Evolutionary conservation across 2,329 filamentous ascomycete genomes (phyloP), one percentile per base, ranked within the genome.

Genomic region (Coniochaeta pulveracea): DNA sequence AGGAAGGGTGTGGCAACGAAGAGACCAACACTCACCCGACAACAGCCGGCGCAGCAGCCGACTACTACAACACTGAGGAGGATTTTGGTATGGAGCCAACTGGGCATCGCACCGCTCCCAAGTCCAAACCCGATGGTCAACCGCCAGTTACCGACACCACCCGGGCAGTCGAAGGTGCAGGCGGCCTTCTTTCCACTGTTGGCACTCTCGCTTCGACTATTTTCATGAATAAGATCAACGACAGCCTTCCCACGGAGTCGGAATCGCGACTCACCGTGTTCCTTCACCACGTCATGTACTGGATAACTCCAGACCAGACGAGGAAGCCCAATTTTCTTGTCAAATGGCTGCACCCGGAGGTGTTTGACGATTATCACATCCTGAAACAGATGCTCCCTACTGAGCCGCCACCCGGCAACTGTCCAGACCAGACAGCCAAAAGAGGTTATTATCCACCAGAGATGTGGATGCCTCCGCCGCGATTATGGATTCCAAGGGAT

Each of bases 401-500:
- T 22, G 56, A 57, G 5, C 37, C 42, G 10, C 34, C 35, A 4
- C 30, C 37, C 8, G 17, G 34, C 2, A 36, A 40, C 19, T 40
- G 47, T 6, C 47, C 48, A 2, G 26, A 33, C 5, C 42, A 71
- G 29, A 58, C 65, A 6, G 73, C 71, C 42, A 54, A 60, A 12
- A 62, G 73, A 26, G 83, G 82, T 0, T 91, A 85, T 56, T 74
- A 67, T 55, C 76, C 85, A 42, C 81, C 84, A 0, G 70, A 79
- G 7, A 73, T 85, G 49, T 72, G 60, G 26, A 61, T 67, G 33
- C 58, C 66, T 25, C 58, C 72, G 0, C 79, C 80, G 4, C 59
- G 76, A 6, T 63, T 91, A 19, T 91, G 84, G 84, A 76, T 91
- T 18, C 83, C 84, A 1, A 66, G 70, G 34, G 84, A 91, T 49